phyloP scores from a whole-genome alignment of 306 rosid species.

The Inga leiocalycina region DNA sequence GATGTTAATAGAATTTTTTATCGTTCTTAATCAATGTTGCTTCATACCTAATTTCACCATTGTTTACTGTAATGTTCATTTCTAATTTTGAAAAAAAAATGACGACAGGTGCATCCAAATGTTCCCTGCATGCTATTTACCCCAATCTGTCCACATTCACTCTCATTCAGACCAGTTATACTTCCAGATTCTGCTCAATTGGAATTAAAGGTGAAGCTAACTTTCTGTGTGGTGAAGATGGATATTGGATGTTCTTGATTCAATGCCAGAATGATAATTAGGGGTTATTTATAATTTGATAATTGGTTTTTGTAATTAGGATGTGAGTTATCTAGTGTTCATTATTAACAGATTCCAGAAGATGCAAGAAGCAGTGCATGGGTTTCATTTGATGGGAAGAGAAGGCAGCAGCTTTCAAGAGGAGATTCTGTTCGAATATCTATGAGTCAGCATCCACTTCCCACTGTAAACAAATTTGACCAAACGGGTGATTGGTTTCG shows the following conservation, averaged over 20 bases:
- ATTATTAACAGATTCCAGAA: conserved; percentile 75
- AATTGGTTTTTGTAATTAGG: conserved; percentile 16
- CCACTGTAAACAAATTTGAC: conserved; percentile 94
- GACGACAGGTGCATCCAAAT: conserved; percentile 92
- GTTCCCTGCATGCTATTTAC: conserved; percentile 97
- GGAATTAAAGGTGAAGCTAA: conserved; percentile 74
- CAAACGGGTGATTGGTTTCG: conserved; percentile 98
- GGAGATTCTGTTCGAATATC: conserved; percentile 86
- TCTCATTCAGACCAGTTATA: conserved; percentile 95
- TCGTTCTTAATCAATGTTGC: not conserved
- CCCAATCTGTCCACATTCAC: conserved; percentile 97
- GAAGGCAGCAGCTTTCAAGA: conserved; percentile 93
- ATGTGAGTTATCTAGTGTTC: conserved; percentile 26
- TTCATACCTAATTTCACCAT: conserved; percentile 1
- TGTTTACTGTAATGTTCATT: conserved; percentile 24
- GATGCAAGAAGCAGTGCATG: conserved; percentile 94
- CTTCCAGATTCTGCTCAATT: conserved; percentile 96
- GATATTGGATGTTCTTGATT: not conserved
- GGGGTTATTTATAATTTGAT: not conserved
- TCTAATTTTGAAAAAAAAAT: conserved; percentile 26
- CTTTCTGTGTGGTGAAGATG: conserved; percentile 2
- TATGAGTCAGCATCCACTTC: conserved; percentile 95
- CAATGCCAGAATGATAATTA: not conserved
- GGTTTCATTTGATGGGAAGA: conserved; percentile 96
- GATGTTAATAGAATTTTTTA: not conserved